Percentiles rank a stretch among this genome's conserved stretches.
Conservation (phyloP, 306 rosid genomes). For the Crotalaria pallida region DNA sequence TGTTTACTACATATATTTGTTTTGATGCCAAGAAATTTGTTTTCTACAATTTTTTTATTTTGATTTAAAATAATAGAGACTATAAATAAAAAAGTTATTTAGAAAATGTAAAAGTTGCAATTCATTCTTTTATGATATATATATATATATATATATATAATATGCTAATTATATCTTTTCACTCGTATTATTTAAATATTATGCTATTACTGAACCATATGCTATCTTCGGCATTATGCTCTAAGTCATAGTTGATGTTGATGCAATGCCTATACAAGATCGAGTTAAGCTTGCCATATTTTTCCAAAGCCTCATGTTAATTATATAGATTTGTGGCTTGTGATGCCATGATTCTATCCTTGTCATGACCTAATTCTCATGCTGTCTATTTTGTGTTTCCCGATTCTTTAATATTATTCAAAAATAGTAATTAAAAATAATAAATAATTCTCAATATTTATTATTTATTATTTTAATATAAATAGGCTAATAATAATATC, state of each 20-base stretch:
- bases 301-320: neutral
- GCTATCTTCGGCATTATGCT: slow-evolving; percentile 1
- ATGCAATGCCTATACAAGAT: slow-evolving; percentile 25
- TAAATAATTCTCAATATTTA: no score
- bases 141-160: neutral
- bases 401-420: neutral
- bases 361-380: slow-evolving; percentile 21
- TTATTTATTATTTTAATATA: no score
- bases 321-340: slow-evolving; percentile 15
- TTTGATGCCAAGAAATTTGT: neutral
- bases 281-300: neutral
- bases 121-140: neutral
- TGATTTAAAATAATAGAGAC: neutral
- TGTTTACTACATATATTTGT: slow-evolving; percentile 4
- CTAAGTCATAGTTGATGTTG: slow-evolving; percentile 11
- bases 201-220: neutral
- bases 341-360: slow-evolving; percentile 22
- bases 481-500: no score
- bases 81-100: neutral
- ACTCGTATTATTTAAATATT: neutral
- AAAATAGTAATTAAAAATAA: no score
- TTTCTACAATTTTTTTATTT: neutral
- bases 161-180: slow-evolving; percentile 6
- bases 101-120: neutral
- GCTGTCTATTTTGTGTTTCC: slow-evolving; percentile 32